phyloP scores from a whole-genome alignment of 495 filamentous ascomycete species.

The Aspergillus conjunctus region DNA sequence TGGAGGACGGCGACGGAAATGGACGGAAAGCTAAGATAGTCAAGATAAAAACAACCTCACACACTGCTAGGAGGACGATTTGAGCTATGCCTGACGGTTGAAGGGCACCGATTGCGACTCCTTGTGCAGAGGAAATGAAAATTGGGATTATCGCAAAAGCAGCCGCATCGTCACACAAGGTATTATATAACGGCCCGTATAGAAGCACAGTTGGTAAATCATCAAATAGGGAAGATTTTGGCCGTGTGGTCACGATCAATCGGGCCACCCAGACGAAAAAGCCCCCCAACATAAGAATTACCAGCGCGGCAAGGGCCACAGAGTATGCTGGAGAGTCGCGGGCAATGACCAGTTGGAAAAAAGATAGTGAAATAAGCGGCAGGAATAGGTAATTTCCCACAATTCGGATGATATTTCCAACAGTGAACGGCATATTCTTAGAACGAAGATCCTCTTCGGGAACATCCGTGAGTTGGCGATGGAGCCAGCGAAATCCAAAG shows the following conservation, averaged over 20 bases:
- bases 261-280: constrained; percentile 79
- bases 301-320: constrained; percentile 70
- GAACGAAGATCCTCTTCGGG: constrained; percentile 82
- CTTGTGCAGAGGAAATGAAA: constrained; percentile 79
- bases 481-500: constrained; percentile 74
- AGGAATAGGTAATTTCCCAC: constrained; percentile 90
- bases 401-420: constrained; percentile 84
- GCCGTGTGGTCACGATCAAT: constrained; percentile 76
- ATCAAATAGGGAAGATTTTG: constrained; percentile 85
- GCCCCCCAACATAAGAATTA: constrained; percentile 68
- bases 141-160: constrained; percentile 86
- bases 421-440: constrained; percentile 92
- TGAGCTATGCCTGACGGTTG: constrained; percentile 93
- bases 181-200: constrained; percentile 97
- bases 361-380: constrained; percentile 80
- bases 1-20: constrained; percentile 89
- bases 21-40: constrained; percentile 88
- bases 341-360: constrained; percentile 88
- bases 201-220: constrained; percentile 85
- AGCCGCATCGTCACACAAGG: constrained; percentile 85
- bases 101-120: constrained; percentile 85
- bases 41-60: constrained; percentile 88
- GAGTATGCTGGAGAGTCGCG: constrained; percentile 63
- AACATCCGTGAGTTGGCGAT: constrained; percentile 66
- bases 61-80: constrained; percentile 86